Evolutionary conservation across 495 filamentous ascomycete species (phyloP).

Genomic region (Parmelia sp.): DNA sequence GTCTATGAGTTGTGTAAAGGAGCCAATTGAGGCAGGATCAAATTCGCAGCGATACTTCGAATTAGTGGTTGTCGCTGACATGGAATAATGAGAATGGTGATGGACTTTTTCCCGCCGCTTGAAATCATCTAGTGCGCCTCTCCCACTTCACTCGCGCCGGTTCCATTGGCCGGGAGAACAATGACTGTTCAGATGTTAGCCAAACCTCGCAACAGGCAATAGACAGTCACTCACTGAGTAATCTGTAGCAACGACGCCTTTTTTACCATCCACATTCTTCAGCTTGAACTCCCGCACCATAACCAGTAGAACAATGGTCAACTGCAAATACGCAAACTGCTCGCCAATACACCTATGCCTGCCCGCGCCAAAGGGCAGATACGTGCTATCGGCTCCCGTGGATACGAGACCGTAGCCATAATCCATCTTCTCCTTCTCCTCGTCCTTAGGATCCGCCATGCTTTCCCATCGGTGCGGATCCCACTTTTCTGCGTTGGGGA

Average conservation of each 20-base stretch:
- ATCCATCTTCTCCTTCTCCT: conserved; percentile 71
- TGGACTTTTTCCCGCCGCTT: too few relatives aligned
- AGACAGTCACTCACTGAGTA: conserved; percentile 55
- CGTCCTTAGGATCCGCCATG: conserved; percentile 39
- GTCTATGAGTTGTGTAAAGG: too few relatives aligned
- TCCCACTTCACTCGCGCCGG: conserved; percentile 63
- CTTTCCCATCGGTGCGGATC: conserved; percentile 83
- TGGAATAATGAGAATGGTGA: too few relatives aligned
- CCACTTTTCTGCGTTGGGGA: conserved; percentile 74
- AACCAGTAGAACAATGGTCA: conserved; percentile 70
- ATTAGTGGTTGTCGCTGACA: too few relatives aligned
- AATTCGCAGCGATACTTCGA: too few relatives aligned
- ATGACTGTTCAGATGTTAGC: conserved; percentile 24
- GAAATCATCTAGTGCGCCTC: too few relatives aligned
- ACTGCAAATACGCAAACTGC: conserved; percentile 91
- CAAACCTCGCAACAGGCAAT: not conserved
- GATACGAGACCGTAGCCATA: conserved; percentile 88
- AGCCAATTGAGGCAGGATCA: too few relatives aligned
- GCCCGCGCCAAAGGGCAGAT: conserved; percentile 94
- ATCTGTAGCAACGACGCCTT: conserved; percentile 73
- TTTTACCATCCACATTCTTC: conserved; percentile 59
- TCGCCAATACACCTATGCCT: conserved; percentile 94
- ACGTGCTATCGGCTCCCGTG: conserved; percentile 81
- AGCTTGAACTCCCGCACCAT: conserved; percentile 73
- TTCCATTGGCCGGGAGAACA: conserved; percentile 53